A percentile compares a stretch with the other conserved stretches of the same genome.
phyloP scores from a whole-genome alignment of 2,329 filamentous ascomycete genomes.

The Fusarium torreyae region DNA sequence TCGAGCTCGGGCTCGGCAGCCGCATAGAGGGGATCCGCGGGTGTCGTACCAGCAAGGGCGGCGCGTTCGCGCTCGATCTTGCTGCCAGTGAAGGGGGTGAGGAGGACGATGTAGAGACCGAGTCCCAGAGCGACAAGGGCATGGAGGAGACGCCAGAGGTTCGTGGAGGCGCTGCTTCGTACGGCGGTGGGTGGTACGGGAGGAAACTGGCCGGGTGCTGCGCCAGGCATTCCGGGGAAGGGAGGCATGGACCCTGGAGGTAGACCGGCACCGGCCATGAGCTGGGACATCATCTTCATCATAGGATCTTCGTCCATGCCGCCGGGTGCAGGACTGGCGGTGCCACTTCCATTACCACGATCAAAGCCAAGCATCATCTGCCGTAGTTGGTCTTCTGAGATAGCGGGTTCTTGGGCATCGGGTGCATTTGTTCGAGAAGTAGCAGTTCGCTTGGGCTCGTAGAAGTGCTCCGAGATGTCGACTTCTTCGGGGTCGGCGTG shows the following conservation, averaged over 20 bases:
- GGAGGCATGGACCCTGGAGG: conserved; percentile 51
- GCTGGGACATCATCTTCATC: conserved; percentile 81
- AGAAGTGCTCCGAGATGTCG: conserved; percentile 84
- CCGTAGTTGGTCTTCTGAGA: conserved; percentile 73
- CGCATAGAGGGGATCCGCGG: conserved; percentile 42
- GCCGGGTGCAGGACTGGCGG: conserved; percentile 46
- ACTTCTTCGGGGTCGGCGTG: conserved; percentile 80
- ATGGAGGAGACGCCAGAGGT: conserved; percentile 81
- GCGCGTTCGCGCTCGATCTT: conserved; percentile 70
- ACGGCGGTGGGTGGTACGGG: conserved; percentile 51
- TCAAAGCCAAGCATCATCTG: conserved; percentile 76
- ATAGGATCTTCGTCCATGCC: conserved; percentile 54
- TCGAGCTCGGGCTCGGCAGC: conserved; percentile 48
- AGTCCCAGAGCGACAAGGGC: conserved; percentile 79
- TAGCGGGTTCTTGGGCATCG: conserved; percentile 51
- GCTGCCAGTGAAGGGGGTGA: conserved; percentile 78
- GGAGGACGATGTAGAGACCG: conserved; percentile 78
- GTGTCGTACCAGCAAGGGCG: conserved; percentile 47
- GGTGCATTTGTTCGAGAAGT: conserved; percentile 50
- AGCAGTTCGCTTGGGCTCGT: conserved; percentile 65
- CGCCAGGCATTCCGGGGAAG: conserved; percentile 58
- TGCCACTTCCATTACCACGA: conserved; percentile 40
- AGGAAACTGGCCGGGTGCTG: conserved; percentile 50
- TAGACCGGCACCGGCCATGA: conserved; percentile 67
- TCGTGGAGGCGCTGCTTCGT: conserved; percentile 55